Evolutionary conservation across 2,329 filamentous ascomycete species (phyloP), one percentile per base, ranked within the genome.

Genomic region (Claviceps maximensis): DNA sequence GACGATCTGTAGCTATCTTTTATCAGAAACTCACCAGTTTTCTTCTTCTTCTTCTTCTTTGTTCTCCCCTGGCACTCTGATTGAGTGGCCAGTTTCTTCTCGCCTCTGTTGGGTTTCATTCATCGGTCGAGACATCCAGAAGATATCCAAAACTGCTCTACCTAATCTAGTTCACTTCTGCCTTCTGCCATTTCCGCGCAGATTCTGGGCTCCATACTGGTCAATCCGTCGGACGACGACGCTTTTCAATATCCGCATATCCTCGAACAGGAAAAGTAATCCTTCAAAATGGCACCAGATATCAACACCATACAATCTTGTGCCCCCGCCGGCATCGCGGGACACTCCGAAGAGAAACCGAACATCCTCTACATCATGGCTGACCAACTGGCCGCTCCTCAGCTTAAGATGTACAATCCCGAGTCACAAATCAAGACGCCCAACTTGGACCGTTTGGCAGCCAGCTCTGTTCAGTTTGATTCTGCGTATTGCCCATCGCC

Each of bases 401-500:
- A 90, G 60, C 80, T 96, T 60, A 91, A 89, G 73, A 91, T 95
- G 74, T 89, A 96, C 74, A 90, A 96, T 69, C 79, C 83, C 47
- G 76, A 85, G 51, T 95, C 89, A 1, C 86, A 87, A 66, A 95
- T 96, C 76, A 87, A 89, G 71, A 96, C 90, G 1, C 90, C 90
- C 48, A 84, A 96, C 71, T 79, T 96, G 55, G 88, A 96, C 69
- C 79, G 82, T 50, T 77, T 96, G 57, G 89, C 90, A 2, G 80
- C 83, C 58, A 80, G 80, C 56, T 86, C 89, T 10, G 89, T 95
- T 33, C 86, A 94, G 65, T 96, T 96, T 65, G 86, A 95, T 66
- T 93, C 86, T 40, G 90, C 90, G 21, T 96, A 96, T 74, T 95
- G 89, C 74, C 91, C 91, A 56, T 90, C 89, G 12, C 90, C 90